Evolutionary conservation across 495 filamentous ascomycete genomes (phyloP), one percentile per base, ranked within the genome.

Genomic region (Penicillium coprophilum): DNA sequence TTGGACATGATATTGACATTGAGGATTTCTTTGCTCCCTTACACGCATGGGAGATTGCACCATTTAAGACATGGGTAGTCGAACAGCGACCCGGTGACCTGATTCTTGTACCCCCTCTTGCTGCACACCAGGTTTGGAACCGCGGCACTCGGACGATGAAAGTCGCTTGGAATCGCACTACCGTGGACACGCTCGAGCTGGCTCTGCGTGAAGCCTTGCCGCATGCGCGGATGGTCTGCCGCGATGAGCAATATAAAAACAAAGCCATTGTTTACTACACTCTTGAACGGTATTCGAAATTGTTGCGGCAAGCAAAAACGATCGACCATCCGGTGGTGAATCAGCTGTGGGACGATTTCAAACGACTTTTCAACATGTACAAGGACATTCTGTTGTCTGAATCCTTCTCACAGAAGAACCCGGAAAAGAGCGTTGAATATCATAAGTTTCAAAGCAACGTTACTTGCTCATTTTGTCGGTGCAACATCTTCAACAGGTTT

Each of bases 81-180:
- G 91, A 98, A 64, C 94, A 98, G 67, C 87, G 78, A 50, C 82
- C 86, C n/a, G 94, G 94, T 8, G 94, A 98, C 67, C 93, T 97
- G 66, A 92, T 98, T 48, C 80, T 98, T 1, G 87, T 98, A 19
- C 94, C 94, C n/a, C 92, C 94, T 7, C 74, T 97, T 7, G 93
- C 92, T n/a, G 91, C 93, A 0, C 94, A 98, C 65, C 94, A 98
- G 65, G 94, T 98, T 21, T 98, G 94, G 94, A 98, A 98, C 64
- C 85, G 94, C 46, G 94, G 94, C 8, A 96, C 91, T 11, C 78
- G 91, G 38, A 98, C 93, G 0, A 89, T 96, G 82, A 98, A 98
- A 69, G 91, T 92, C 21, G 94, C 94, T 6, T 98, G 94, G 94
- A 98, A 98, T 70, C 79, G 94, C n/a, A 96, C 89, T 0, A 97